phyloP scores from a whole-genome alignment of 306 rosid species.

The Rubus idaeus region DNA sequence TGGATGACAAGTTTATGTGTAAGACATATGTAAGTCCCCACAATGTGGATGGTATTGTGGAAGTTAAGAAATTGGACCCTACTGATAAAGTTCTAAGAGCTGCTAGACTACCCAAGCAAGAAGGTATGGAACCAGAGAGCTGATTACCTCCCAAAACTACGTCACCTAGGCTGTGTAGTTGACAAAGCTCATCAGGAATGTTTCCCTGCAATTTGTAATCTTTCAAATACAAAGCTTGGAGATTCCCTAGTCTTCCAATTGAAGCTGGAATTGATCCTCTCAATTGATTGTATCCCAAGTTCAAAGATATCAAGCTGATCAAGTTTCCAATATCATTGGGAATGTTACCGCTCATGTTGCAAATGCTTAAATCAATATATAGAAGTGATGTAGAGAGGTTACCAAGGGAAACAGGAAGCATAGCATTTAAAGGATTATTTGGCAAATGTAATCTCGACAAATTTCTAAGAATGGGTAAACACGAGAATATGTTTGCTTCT shows the following conservation, averaged over 20 bases:
- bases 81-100: neutral
- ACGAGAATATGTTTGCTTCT: neutral
- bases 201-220: neutral
- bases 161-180: neutral
- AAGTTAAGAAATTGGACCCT: neutral
- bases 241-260: too few species aligned
- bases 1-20: neutral
- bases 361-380: neutral
- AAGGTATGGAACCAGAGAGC: constrained; percentile 4
- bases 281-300: neutral
- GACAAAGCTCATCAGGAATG: neutral
- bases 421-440: neutral
- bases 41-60: constrained; percentile 8
- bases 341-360: constrained; percentile 4
- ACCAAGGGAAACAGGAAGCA: neutral
- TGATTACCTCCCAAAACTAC: neutral
- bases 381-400: neutral
- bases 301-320: neutral
- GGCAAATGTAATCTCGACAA: neutral
- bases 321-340: neutral
- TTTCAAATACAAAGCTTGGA: too few species aligned
- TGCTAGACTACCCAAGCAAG: neutral
- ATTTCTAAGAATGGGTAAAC: neutral
- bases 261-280: too few species aligned
- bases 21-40: neutral